Percentiles rank a stretch among this genome's conserved stretches.
These are phyloP conservation scores for Rhodamnia argentea DNA, from an alignment of 345 rosid genomes.

Conservation along the genomic window DNA sequence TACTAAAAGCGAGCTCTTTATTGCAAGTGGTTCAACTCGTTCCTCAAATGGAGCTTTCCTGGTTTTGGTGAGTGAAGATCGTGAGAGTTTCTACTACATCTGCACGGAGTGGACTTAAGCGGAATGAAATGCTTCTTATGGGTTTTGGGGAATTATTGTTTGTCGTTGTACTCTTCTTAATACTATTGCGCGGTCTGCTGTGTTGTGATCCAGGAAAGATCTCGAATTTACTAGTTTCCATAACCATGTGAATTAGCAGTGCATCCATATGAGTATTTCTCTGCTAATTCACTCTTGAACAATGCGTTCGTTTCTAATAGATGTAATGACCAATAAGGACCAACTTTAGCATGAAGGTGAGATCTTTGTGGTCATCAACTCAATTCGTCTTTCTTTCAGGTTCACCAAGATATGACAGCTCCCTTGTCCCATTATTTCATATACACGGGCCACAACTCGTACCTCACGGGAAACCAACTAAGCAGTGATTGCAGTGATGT, in stretches of 20 bases:
- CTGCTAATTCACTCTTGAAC: not conserved
- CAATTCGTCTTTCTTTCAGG: constrained; percentile 30
- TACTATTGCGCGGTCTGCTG: not conserved
- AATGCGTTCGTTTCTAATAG: not conserved
- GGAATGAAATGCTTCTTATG: not conserved
- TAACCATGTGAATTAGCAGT: not conserved
- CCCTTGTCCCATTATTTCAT: constrained; percentile 88
- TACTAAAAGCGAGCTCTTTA: not conserved
- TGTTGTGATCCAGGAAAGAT: not conserved
- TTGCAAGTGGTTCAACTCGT: not conserved
- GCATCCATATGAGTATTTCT: not conserved
- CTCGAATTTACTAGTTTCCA: not conserved
- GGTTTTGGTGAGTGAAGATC: not conserved
- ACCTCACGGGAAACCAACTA: constrained; percentile 88
- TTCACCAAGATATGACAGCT: constrained; percentile 75
- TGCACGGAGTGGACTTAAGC: not conserved
- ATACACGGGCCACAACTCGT: constrained; percentile 87
- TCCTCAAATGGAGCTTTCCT: not conserved
- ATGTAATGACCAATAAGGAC: not conserved
- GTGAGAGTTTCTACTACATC: not conserved
- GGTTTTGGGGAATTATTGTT: not conserved
- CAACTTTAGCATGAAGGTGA: not conserved
- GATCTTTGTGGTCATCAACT: not conserved
- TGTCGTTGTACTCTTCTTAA: too few relatives aligned
- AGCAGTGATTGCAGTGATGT: constrained; percentile 91